A percentile compares a stretch with the other conserved stretches of the same genome.
Conservation (phyloP, 1,284 basidiomycete genomes). For the Ustilago xerochloae region DNA sequence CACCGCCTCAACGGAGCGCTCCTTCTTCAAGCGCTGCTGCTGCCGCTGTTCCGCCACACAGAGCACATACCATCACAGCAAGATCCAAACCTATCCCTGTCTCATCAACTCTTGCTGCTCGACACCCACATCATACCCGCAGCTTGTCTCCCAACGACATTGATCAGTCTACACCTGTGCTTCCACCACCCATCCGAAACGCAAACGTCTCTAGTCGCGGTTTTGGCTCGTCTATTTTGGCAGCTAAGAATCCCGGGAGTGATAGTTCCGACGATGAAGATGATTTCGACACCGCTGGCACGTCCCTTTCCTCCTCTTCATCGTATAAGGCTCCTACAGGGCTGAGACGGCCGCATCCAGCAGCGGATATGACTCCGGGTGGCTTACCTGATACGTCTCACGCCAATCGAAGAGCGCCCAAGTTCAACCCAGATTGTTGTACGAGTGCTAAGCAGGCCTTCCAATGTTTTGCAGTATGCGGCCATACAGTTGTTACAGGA, state of each 20-base stretch:
- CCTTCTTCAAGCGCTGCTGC: background rate
- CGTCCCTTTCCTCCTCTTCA: conserved; percentile 22
- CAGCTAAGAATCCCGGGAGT: conserved; percentile 7
- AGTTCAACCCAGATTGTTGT: conserved; percentile 41
- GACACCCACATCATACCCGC: conserved; percentile 8
- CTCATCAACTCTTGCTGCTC: conserved; percentile 7
- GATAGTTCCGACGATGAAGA: conserved; percentile 48
- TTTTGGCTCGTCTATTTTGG: conserved; percentile 16
- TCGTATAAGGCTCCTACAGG: conserved; percentile 29
- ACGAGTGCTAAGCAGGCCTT: conserved; percentile 35
- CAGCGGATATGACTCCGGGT: conserved; percentile 31
- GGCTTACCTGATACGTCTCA: conserved; percentile 47
- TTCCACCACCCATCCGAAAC: conserved; percentile 32
- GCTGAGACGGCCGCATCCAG: conserved; percentile 22
- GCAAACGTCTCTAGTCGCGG: conserved; percentile 17
- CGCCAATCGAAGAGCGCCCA: conserved; percentile 48
- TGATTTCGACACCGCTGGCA: conserved; percentile 18
- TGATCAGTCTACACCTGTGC: conserved; percentile 6
- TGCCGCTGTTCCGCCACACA: conserved; percentile 9
- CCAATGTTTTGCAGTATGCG: conserved; percentile 49
- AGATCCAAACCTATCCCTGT: conserved; percentile 28
- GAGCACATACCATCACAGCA: conserved; percentile 30
- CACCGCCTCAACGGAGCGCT: conserved; percentile 33
- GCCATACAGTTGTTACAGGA: conserved; percentile 48
- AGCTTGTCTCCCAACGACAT: conserved; percentile 22